Evolutionary conservation across 169 alveolate species (phyloP).

Genomic region (Babesia sp.): DNA sequence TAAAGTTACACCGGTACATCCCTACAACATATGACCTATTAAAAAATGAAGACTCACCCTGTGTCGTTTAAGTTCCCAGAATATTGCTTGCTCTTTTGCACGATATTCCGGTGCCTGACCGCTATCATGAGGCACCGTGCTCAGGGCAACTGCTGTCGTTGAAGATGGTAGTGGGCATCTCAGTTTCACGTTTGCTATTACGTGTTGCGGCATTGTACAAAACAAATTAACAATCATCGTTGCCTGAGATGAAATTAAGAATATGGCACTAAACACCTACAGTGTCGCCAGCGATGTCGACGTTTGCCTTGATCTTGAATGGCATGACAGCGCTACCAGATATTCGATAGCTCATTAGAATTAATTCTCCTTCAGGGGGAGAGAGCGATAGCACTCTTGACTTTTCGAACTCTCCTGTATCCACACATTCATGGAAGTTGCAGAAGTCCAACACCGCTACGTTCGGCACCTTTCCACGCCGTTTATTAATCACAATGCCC

Average conservation of each 20-base stretch:
- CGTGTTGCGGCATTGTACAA: conserved; percentile 45
- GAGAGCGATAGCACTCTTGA: conserved; percentile 69
- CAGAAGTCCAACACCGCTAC: conserved; percentile 88
- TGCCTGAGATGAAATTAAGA: neutral
- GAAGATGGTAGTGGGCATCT: conserved; percentile 41
- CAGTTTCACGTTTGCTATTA: conserved; percentile 23
- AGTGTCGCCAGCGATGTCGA: conserved; percentile 22
- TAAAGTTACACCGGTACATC: conserved; percentile 32
- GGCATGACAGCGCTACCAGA: conserved; percentile 38
- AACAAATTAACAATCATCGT: conserved; percentile 18
- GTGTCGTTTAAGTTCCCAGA: conserved; percentile 35
- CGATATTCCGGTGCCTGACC: conserved; percentile 32
- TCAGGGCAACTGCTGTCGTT: conserved; percentile 1
- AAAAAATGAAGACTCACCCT: neutral
- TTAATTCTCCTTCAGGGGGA: conserved; percentile 92
- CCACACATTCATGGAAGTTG: conserved; percentile 93
- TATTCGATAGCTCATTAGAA: conserved; percentile 88
- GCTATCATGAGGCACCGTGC: neutral
- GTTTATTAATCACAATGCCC: conserved; percentile 57
- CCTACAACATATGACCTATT: neutral
- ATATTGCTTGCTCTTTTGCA: conserved; percentile 15
- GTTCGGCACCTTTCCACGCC: conserved; percentile 26
- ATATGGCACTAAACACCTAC: neutral
- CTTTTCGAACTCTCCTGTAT: conserved; percentile 85
- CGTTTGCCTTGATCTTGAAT: conserved; percentile 42